Evolutionary conservation across 495 filamentous ascomycete genomes (phyloP), one percentile per base, ranked within the genome.

Genomic region (Parachaetomium inaequale): DNA sequence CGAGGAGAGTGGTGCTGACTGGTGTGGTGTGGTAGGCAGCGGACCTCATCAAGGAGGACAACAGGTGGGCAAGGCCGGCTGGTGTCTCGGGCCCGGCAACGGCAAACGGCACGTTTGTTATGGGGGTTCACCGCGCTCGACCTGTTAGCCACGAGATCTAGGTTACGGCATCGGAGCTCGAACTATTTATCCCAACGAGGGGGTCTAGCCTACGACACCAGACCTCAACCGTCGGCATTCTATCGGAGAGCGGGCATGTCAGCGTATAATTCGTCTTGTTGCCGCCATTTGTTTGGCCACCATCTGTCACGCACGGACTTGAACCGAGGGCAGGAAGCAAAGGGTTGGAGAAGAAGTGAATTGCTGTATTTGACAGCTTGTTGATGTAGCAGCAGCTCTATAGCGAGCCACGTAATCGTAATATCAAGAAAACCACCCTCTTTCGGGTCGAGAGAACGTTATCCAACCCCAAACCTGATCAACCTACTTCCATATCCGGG

Each of bases 41-140:
- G 11, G 36, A 43, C 26, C 31, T 59, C 36, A 63, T 55, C 47
- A 61, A 61, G 26, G 51, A 61, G 38, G 59, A 61, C 46, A 7
- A 46, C n/a, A 6, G 19, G 29, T 17, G n/a, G n/a, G 40, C n/a
- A 21, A 15, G n/a, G 7, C 25, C 54, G 19, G 36, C 54, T 7
- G 23, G 0, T 7, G 5, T 19, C 19, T 23, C 53, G 19, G n/a
- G 36, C 3, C 36, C 23, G 15, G 14, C 1, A 10, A 19, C 0
- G 26, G 15, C 14, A 10, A 58, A 25, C 12, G 40, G 28, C 25
- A 34, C 25, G 15, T 28, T 25, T 21, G 19, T 3, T 21, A 3
- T 21, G 19, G 2, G 4, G 19, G 25, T 21, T 7, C 43, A 46
- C 43, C 19, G 4, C 6, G 6, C 19, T 46, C 19, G 19, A 11